Base-by-base conservation (phyloP, 2,329 filamentous ascomycete species). In the Pseudogymnoascus sp. region DNA sequence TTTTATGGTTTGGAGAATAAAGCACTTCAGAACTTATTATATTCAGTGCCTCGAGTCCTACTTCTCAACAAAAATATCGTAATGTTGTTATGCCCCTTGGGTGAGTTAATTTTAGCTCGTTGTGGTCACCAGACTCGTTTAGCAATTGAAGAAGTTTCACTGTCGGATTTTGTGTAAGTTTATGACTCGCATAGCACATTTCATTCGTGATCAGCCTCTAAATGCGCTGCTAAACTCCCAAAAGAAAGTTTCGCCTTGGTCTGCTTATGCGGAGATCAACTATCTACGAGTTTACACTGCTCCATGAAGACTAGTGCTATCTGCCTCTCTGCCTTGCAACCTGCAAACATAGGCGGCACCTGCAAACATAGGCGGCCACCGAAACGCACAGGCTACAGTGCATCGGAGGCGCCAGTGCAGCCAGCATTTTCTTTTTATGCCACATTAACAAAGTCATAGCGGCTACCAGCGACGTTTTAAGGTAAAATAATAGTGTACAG, bases 61-160 rank as follows among this genome's bases (percentile, higher is more conserved):
- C 22, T 56, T 56, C 50, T 14, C 50, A 56, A 56, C 50, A 56
- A 35, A 56, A 56, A 33, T 56, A 33, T 33, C 16, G 50, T 33
- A 12, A 56, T 56, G 50, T 56, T 56, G 50, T 56, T 56, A 56
- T 35, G n/a, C 50, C 50, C 50, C 28, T 56, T 56, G 4, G 50
- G 28, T 56, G 50, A 56, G 50, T 33, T 56, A 56, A 56, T 56
- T 56, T 56, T 56, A 33, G 50, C 28, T 56, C 50, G 28, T 56
- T 56, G 28, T 56, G 50, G 50, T 56, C 50, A 56, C 50, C 50
- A 11, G 50, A 56, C 50, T 56, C 50, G 50, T 56, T 56, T 56
- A 56, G 50, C 28, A 14, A 35, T 16, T 56, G 50, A 56, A 56
- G 50, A 56, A 56, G 50, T 56, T 56, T 56, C n/a, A 56, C 50